Evolutionary conservation across 2,329 filamentous ascomycete species (phyloP), one percentile per base, ranked within the genome.

Genomic region (Hypoxylon sp.): DNA sequence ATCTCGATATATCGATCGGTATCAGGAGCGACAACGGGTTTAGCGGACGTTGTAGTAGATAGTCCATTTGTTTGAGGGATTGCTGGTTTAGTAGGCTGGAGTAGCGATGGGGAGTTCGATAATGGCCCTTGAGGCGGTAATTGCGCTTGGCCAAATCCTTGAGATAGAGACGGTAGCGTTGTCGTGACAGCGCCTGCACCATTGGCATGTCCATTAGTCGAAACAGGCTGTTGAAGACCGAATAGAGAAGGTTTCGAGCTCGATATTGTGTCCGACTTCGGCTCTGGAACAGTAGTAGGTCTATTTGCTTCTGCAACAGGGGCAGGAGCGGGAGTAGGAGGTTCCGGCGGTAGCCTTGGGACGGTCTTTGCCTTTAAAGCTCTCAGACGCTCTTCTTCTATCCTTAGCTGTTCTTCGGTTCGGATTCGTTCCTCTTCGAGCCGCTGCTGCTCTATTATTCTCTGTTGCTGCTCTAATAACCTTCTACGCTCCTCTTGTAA

Each of bases 1-100:
- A 96, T 87, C 60, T 85, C 78, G 1, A 79, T 67, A 68, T 88
- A 85, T 60, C 83, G 80, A 66, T 87, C 83, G n/a, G 21, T 17
- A 7, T 43, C 51, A 23, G 28, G 21, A 30, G 28, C 38, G 30
- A 32, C n/a, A 9, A 62, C 41, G n/a, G 74, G 63, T 38, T 67
- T 74, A 58, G 60, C 48, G 55, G 55, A 60, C 21, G 69, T 25
- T 3, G 70, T 36, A 36, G 62, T 13, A 25, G 70, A 25, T 14
- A 60, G 7, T 14, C 69, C 64, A 63, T 72, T 74, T 25, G 63
- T 65, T 28, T 70, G 75, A 48, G 63, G 25, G 23, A 50, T 2
- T 36, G 66, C 6, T 32, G 69, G 52, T 23, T 67, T 67, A 1
- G 66, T 13, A 10, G 67, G 55, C 14, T 68, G 57, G n/a, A 67